A percentile compares a stretch with the other conserved stretches of the same genome.
phyloP scores from a whole-genome alignment of 73 alveolate species.

The Paraurostyla sp. region DNA sequence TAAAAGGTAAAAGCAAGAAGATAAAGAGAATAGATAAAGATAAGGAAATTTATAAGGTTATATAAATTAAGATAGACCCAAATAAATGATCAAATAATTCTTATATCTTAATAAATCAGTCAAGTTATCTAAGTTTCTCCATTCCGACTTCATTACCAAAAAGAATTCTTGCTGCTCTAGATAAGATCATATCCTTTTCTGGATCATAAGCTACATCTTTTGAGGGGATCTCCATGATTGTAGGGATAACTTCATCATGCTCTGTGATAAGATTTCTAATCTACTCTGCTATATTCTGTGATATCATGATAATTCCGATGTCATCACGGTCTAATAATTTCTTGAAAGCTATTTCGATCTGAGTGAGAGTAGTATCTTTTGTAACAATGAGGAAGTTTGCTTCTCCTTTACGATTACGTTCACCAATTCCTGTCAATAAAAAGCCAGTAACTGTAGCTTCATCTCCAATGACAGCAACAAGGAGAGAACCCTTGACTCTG shows the following conservation, averaged over 20 bases:
- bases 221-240: constrained; percentile 97
- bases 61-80: background rate
- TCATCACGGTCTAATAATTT: constrained; percentile 92
- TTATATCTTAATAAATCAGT: background rate
- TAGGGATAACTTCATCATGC: constrained; percentile 95
- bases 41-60: too few relatives aligned
- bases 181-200: constrained; percentile 91
- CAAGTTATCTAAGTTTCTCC: constrained; percentile 47
- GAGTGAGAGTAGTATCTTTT: constrained; percentile 77
- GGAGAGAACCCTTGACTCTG: constrained; percentile 84
- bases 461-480: constrained; percentile 94
- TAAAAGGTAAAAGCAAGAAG: too few relatives aligned
- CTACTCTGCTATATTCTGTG: constrained; percentile 93
- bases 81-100: background rate
- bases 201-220: constrained; percentile 96
- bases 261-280: constrained; percentile 93
- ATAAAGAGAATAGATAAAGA: too few relatives aligned
- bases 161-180: constrained; percentile 57
- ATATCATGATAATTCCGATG: constrained; percentile 95
- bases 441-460: constrained; percentile 98
- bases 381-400: constrained; percentile 88
- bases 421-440: constrained; percentile 97
- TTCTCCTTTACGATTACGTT: constrained; percentile 92
- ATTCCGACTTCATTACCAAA: constrained; percentile 57
- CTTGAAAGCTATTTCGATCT: constrained; percentile 90